Percentiles rank a stretch among this genome's conserved stretches.
phyloP scores from a whole-genome alignment of 2,329 filamentous ascomycete genomes.

The Lasiodiplodia citricola region DNA sequence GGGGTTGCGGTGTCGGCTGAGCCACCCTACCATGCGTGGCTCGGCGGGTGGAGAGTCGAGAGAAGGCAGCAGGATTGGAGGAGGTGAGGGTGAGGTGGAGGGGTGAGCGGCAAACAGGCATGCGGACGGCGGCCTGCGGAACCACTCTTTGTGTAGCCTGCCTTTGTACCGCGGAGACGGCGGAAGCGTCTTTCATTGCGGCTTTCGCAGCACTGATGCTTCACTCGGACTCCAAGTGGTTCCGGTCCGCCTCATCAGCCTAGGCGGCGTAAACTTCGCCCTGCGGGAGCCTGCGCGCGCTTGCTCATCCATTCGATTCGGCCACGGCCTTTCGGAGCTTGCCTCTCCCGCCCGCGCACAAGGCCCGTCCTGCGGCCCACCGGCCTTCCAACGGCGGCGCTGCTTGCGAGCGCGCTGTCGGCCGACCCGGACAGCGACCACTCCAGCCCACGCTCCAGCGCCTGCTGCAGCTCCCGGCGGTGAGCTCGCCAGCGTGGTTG shows the following conservation, averaged over 20 bases:
- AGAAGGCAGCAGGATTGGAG: neutral
- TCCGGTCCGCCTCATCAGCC: conserved; percentile 12
- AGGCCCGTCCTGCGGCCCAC: conserved; percentile 14
- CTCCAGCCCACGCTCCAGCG: neutral
- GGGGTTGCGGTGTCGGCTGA: conserved; percentile 20
- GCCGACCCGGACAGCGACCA: conserved; percentile 5
- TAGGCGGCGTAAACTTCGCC: neutral
- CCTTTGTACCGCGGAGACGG: conserved; percentile 12
- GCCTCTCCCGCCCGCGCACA: conserved; percentile 7
- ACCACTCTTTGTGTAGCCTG: conserved; percentile 8
- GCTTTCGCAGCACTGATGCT: conserved; percentile 13
- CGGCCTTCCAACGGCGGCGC: neutral
- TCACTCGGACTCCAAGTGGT: conserved; percentile 5
- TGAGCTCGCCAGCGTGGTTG: neutral
- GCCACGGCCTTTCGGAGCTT: conserved; percentile 1
- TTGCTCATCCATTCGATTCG: neutral
- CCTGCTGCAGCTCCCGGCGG: neutral
- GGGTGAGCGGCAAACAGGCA: neutral
- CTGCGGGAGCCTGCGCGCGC: neutral
- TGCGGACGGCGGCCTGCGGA: neutral
- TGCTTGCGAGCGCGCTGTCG: conserved; percentile 12
- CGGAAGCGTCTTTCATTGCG: conserved; percentile 13
- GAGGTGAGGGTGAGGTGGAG: neutral
- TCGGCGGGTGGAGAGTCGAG: conserved; percentile 12
- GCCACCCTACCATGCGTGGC: conserved; percentile 21